These are phyloP conservation scores for Grosmannia penicillata DNA, from an alignment of 2,329 filamentous ascomycete genomes.

Conservation along the genomic window DNA sequence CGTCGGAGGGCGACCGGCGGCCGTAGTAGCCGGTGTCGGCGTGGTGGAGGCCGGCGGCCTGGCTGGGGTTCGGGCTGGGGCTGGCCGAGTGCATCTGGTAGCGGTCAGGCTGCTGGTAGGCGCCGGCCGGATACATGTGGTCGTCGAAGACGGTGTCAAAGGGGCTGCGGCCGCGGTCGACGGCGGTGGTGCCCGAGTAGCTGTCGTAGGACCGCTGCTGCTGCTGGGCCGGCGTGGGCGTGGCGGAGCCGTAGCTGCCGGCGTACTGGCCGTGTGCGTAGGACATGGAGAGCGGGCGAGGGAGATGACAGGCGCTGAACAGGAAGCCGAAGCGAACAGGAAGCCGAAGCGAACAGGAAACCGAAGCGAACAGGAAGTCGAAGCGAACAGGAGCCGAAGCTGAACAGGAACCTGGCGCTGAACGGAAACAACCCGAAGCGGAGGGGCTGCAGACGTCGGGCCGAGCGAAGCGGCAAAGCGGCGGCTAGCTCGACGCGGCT, in stretches of 20 bases:
- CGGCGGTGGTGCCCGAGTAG: constrained; percentile 14
- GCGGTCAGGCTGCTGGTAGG: constrained; percentile 18
- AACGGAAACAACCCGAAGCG: too few species aligned
- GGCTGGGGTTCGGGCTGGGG: constrained; percentile 10
- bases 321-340: too few species aligned
- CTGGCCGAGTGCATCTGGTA: background rate
- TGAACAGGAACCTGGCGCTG: too few species aligned
- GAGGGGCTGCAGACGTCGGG: too few species aligned
- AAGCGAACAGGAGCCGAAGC: too few species aligned
- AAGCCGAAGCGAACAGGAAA: too few species aligned
- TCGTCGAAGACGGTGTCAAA: constrained; percentile 57
- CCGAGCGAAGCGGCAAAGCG: too few species aligned
- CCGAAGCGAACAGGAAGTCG: too few species aligned
- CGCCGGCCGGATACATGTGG: constrained; percentile 44
- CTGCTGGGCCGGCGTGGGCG: constrained; percentile 17
- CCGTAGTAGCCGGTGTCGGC: constrained; percentile 46
- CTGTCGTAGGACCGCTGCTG: constrained; percentile 10
- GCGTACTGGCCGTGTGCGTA: too few species aligned
- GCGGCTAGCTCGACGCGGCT: too few species aligned
- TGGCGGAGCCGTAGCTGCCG: constrained; percentile 3
- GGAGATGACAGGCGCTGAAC: too few species aligned
- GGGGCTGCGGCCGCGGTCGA: constrained; percentile 20
- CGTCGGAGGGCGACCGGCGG: constrained; percentile 26
- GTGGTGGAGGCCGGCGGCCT: constrained; percentile 15
- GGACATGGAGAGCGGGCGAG: too few species aligned